Base-by-base conservation (phyloP, 495 filamentous ascomycete genomes). In the Aspergillus taichungensis region DNA sequence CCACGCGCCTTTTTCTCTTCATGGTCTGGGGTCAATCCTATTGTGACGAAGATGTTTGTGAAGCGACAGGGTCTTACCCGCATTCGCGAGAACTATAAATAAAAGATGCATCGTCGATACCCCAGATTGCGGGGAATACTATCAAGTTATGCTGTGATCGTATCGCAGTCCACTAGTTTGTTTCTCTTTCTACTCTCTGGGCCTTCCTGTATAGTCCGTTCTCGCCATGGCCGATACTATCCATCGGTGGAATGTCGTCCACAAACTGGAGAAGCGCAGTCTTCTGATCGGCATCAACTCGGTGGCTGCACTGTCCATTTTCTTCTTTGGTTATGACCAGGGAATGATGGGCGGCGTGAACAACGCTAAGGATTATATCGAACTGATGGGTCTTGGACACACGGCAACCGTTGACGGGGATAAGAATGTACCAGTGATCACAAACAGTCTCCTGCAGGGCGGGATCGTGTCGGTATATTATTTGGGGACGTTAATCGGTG, bases 291-390 rank as follows among this genome's bases (percentile, higher is more conserved):
- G 74, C 27, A 73, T 84, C 62, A 84, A 84, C 54, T 77, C 71
- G 37, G 67, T 84, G 13, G 80, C 81, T 5, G 80, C 67, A 2
- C 56, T 84, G 0, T 75, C 72, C 2, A 80, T 79, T 44, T 69
- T 78, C 47, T 80, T 79, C 64, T 77, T 79, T 35, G 77, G 76
- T 42, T 84, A 83, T 59, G 79, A 83, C 47, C 79, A 83, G 56
- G 83, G 84, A 45, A 77, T 88, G 73, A 87, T 86, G 80, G 76
- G 78, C 12, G 83, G 84, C 38, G 84, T 87, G 6, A 86, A 87
- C 57, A 79, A 75, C 40, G 67, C 77, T 28, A 69, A 74, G 31
- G 61, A 84, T 48, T 86, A 86, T 54, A 76, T 80, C 49, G 67
- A 78, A 7, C 64, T 76, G 9, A 85, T 86, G 82, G 69, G 71